These are phyloP conservation scores for Aulographum hederae DNA, from an alignment of 2,329 filamentous ascomycete species.

Conservation along the genomic window DNA sequence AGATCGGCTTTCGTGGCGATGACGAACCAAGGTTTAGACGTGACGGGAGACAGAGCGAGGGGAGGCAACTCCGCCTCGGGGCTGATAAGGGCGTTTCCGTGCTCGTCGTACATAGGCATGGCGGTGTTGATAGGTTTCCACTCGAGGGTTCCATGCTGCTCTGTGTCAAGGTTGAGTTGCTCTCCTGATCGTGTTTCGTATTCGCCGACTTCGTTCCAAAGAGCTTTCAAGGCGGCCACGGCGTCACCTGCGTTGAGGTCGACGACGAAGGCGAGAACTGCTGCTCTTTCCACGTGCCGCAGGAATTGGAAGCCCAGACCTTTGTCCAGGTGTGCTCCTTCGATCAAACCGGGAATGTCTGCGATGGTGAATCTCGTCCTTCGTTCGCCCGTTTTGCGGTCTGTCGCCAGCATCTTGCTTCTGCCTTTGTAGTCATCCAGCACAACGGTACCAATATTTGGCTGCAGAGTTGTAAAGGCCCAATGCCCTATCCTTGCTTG, in stretches of 20 bases:
- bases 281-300: slow-evolving; percentile 83
- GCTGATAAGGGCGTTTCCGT: slow-evolving; percentile 9
- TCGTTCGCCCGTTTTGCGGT: slow-evolving; percentile 15
- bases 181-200: slow-evolving; percentile 70
- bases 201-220: slow-evolving; percentile 81
- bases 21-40: slow-evolving; percentile 93
- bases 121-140: not conserved
- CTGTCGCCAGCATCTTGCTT: slow-evolving; percentile 7
- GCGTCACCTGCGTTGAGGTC: slow-evolving; percentile 70
- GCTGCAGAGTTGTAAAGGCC: slow-evolving; percentile 91
- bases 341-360: slow-evolving; percentile 86
- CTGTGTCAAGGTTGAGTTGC: slow-evolving; percentile 45
- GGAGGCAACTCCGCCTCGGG: slow-evolving; percentile 20
- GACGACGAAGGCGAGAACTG: slow-evolving; percentile 83
- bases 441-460: slow-evolving; percentile 90
- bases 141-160: slow-evolving; percentile 26
- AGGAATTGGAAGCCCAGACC: slow-evolving; percentile 85
- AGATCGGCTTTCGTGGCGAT: slow-evolving; percentile 87
- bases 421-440: slow-evolving; percentile 73
- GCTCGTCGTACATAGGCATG: slow-evolving; percentile 7
- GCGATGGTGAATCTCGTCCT: slow-evolving; percentile 80
- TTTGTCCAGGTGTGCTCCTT: slow-evolving; percentile 80
- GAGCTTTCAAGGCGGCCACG: slow-evolving; percentile 54
- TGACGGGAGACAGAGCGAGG: slow-evolving; percentile 48
- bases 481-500: slow-evolving; percentile 80